phyloP scores from a whole-genome alignment of 768 basidiomycete species.

The Rhodotorula graminis region DNA sequence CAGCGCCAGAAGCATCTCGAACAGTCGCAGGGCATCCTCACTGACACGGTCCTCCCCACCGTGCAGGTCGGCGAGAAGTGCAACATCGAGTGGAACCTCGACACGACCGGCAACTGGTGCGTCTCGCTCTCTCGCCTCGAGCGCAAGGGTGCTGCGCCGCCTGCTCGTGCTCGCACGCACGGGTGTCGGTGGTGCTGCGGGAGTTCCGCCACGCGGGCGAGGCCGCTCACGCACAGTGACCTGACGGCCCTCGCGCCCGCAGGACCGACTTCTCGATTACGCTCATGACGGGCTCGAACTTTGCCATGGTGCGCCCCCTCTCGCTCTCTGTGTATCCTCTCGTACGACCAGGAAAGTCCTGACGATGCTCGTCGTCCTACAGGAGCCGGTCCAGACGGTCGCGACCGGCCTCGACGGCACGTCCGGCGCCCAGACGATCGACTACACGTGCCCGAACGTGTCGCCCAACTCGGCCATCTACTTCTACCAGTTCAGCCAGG shows the following conservation, averaged over 20 bases:
- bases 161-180: no score
- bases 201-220: no score
- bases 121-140: not conserved
- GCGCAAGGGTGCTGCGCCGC: no score
- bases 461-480: slow-evolving; percentile 31
- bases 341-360: not conserved
- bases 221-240: no score
- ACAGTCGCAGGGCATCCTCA: rapidly evolving
- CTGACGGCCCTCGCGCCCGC: not conserved
- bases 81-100: slow-evolving; percentile 5
- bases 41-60: not conserved
- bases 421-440: slow-evolving; percentile 17
- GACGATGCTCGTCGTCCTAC: not conserved
- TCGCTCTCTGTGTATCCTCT: no score
- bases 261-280: not conserved
- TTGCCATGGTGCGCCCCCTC: slow-evolving; percentile 3
- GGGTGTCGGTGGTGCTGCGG: no score
- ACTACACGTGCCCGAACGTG: slow-evolving; percentile 36
- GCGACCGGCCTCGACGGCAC: slow-evolving; percentile 21
- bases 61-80: not conserved
- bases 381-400: slow-evolving; percentile 13
- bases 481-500: slow-evolving; percentile 39
- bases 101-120: slow-evolving; percentile 16
- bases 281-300: slow-evolving; percentile 28
- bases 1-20: no score